A percentile compares a stretch with the other conserved stretches of the same genome.
Conservation (phyloP, 208 protist genomes). For the Endotrypanum monterogeii region DNA sequence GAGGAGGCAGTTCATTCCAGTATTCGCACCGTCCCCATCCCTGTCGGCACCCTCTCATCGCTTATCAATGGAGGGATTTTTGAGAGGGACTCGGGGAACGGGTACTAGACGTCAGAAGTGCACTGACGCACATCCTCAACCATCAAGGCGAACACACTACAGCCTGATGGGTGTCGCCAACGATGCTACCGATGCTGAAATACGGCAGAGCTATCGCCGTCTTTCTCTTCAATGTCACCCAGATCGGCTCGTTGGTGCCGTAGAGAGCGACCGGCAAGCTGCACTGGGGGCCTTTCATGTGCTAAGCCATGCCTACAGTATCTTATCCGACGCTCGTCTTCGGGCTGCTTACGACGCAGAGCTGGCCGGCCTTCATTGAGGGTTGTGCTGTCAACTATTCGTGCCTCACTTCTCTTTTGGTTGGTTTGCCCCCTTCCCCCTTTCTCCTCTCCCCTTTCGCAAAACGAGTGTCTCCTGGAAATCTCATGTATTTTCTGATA, state of each 20-base stretch:
- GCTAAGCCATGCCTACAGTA: conserved; percentile 94
- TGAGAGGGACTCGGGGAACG: not conserved
- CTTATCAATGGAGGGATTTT: not conserved
- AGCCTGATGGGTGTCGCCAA: conserved; percentile 54
- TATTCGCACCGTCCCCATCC: not conserved
- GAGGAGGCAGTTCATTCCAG: conserved; percentile 5
- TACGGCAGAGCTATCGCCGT: conserved; percentile 62
- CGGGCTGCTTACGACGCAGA: conserved; percentile 93
- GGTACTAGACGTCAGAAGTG: not conserved
- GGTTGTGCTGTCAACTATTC: not conserved
- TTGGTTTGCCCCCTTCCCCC: not conserved
- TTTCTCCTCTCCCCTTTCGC: too few species aligned
- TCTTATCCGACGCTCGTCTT: conserved; percentile 92
- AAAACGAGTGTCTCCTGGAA: not conserved
- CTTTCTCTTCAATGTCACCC: conserved; percentile 82
- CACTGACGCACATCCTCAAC: not conserved
- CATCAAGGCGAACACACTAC: conserved; percentile 49
- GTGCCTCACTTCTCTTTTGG: not conserved
- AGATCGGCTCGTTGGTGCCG: conserved; percentile 62
- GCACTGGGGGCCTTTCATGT: conserved; percentile 91
- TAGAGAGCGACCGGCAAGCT: conserved; percentile 31
- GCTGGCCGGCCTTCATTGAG: conserved; percentile 19
- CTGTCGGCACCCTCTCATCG: not conserved
- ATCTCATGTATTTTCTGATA: not conserved
- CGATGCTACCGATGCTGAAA: conserved; percentile 41